These are phyloP conservation scores for Calonectria honghensis DNA, from an alignment of 2,329 filamentous ascomycete species.

Conservation along the genomic window DNA sequence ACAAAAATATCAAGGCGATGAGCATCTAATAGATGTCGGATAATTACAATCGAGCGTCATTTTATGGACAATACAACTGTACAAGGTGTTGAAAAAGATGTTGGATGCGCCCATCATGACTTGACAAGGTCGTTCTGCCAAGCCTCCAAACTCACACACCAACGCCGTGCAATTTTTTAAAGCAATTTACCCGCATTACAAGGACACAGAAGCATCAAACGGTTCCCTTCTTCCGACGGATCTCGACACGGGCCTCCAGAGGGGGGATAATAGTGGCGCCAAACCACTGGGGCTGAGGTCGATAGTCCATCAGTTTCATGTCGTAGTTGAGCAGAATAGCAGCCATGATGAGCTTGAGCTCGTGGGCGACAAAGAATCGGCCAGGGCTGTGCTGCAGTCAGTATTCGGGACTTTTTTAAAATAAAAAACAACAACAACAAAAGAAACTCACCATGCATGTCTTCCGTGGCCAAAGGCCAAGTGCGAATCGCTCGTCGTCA, in stretches of 20 bases:
- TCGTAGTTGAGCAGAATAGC: conserved; percentile 73
- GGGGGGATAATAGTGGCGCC: conserved; percentile 64
- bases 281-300: conserved; percentile 65
- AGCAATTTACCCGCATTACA: not conserved
- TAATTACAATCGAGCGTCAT: conserved; percentile 21
- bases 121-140: not conserved
- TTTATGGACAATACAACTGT: conserved; percentile 6
- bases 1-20: not conserved
- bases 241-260: conserved; percentile 53
- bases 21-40: conserved; percentile 1
- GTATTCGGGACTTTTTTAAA: too few species aligned
- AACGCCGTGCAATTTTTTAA: not conserved
- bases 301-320: conserved; percentile 63
- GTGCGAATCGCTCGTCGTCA: conserved; percentile 71
- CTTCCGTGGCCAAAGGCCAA: conserved; percentile 75
- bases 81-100: not conserved
- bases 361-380: conserved; percentile 73
- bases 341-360: conserved; percentile 73
- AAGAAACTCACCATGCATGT: conserved; percentile 65
- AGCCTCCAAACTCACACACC: not conserved
- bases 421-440: not conserved
- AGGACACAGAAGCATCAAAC: not conserved
- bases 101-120: not conserved
- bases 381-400: conserved; percentile 63
- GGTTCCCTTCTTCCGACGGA: conserved; percentile 46